Base-by-base conservation (phyloP, 495 filamentous ascomycete species). In the Tuber calosporum region DNA sequence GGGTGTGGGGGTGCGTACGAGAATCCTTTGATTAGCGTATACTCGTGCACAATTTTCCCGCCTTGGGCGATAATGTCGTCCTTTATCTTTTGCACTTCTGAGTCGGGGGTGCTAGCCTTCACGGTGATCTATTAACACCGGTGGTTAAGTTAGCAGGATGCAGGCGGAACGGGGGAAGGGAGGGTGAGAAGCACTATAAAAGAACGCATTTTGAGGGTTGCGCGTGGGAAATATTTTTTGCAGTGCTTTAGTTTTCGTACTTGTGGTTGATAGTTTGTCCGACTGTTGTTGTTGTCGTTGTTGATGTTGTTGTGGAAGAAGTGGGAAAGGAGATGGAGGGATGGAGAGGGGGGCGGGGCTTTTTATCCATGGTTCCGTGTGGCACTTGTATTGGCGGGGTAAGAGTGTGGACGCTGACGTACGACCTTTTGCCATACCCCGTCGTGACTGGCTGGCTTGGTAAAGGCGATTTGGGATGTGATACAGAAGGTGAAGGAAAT, bases 21-120 rank as follows among this genome's bases (percentile, higher is more conserved):
- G 86, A 97, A 97, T 53, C 91, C 93, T 83, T 92, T 94, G 85
- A 96, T 92, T 75, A 98, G 82, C 48, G 83, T 89, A 86, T 91
- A 97, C 81, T 94, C 91, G 77, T 94, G 88, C 70, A 83, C 88
- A 84, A 97, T 93, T 80, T 86, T 87, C 74, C 94, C 95, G 73
- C 94, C 94, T 78, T 93, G 87, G 41, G 87, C 84, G 66, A 79
- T 82, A 69, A 88, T 89, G 1, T 87, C 78, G 74, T 92, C 83
- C 88, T 96, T 97, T 74, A 92, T 90, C 73, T 90, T 93, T 36
- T 88, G 84, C 48, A 96, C 83, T 77, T 94, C 84, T 42, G 86
- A 86, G 13, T 83, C 73, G 70, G 86, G 85, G 70, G 89, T 87
- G 69, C 86, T 85, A 1, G 88, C 83, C 84, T 94, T 96, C 78